These are phyloP conservation scores for Pyrus hybrid DNA, from an alignment of 331 rosid genomes.

Conservation along the genomic window DNA sequence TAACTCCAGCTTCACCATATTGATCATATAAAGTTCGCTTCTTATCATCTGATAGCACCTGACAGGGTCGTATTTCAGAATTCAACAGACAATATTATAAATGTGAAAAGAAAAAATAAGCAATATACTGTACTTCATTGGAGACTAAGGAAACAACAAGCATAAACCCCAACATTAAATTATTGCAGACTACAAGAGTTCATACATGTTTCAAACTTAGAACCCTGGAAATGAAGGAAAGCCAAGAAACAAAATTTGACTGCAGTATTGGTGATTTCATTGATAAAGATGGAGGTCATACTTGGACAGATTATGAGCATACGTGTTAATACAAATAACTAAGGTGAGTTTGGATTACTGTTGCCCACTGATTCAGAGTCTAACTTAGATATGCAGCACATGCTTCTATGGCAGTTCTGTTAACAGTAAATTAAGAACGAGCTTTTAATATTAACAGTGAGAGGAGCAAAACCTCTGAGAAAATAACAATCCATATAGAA, in stretches of 20 bases:
- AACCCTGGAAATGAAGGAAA: not conserved
- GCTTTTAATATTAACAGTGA: no score
- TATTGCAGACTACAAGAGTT: not conserved
- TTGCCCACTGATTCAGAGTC: not conserved
- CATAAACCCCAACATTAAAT: not conserved
- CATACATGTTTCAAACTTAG: not conserved
- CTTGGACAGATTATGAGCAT: not conserved
- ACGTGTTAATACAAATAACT: not conserved
- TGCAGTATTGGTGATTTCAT: not conserved
- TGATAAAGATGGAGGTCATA: not conserved
- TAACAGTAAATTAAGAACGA: not conserved
- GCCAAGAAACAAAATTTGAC: not conserved
- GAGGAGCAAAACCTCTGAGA: no score
- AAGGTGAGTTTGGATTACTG: not conserved
- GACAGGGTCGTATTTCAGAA: conserved; percentile 61
- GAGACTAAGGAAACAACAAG: not conserved
- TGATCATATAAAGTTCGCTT: conserved; percentile 94
- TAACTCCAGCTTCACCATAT: conserved; percentile 96
- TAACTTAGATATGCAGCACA: not conserved
- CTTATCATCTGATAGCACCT: conserved; percentile 99
- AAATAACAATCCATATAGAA: no score
- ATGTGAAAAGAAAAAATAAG: conserved; percentile 9
- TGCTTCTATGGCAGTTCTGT: not conserved
- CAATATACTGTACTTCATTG: not conserved
- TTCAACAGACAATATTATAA: conserved; percentile 45